These are phyloP conservation scores for Talaromyces sp. DNA, from an alignment of 2,329 filamentous ascomycete genomes.

Conservation along the genomic window DNA sequence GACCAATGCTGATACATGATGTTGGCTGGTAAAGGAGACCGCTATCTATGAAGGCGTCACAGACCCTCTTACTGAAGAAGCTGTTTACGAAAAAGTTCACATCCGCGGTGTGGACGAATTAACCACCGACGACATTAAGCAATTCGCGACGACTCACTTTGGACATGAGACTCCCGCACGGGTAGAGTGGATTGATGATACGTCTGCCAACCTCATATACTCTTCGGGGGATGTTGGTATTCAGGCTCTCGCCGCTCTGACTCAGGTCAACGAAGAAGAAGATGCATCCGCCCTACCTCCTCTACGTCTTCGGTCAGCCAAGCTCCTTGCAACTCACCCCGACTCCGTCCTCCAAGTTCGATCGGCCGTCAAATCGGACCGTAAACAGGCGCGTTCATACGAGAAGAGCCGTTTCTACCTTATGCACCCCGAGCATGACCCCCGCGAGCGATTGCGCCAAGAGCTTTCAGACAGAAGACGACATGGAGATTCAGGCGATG, in stretches of 20 bases:
- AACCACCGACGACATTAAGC: slow-evolving; percentile 76
- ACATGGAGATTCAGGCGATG: slow-evolving; percentile 41
- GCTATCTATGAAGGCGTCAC: slow-evolving; percentile 24
- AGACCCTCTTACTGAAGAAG: slow-evolving; percentile 37
- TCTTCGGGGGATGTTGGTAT: slow-evolving; percentile 56
- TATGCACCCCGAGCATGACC: slow-evolving; percentile 85
- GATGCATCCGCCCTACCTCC: slow-evolving; percentile 54
- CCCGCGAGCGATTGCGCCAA: slow-evolving; percentile 68
- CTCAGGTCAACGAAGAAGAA: slow-evolving; percentile 40
- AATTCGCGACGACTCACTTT: slow-evolving; percentile 72
- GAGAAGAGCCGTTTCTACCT: slow-evolving; percentile 88
- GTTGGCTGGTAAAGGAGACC: slow-evolving; percentile 24
- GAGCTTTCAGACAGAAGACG: slow-evolving; percentile 52
- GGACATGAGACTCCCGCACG: slow-evolving; percentile 57
- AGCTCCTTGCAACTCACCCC: slow-evolving; percentile 67
- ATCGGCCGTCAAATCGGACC: slow-evolving; percentile 73
- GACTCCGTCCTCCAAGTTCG: slow-evolving; percentile 72
- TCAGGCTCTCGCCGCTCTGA: slow-evolving; percentile 57
- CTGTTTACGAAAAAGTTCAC: slow-evolving; percentile 68
- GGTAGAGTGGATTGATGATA: slow-evolving; percentile 95
- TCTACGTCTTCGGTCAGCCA: slow-evolving; percentile 70
- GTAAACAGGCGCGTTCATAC: slow-evolving; percentile 77
- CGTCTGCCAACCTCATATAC: slow-evolving; percentile 85
- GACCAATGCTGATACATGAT: slow-evolving; percentile 7
- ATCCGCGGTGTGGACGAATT: slow-evolving; percentile 80